Evolutionary conservation across 2,329 filamentous ascomycete genomes (phyloP).

Genomic region (Exophiala aquamarina): DNA sequence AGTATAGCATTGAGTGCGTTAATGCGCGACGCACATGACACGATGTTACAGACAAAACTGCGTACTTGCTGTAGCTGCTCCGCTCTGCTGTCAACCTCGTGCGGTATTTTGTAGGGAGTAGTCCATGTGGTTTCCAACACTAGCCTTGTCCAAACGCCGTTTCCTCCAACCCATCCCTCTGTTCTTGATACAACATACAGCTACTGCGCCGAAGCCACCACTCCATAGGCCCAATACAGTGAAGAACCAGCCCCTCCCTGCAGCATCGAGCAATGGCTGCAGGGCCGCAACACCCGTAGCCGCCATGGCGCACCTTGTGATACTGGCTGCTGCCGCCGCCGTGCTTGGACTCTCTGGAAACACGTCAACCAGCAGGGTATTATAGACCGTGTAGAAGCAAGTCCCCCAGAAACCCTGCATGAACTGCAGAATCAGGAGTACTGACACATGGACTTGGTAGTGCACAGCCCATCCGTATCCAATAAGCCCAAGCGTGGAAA

Average conservation of each 20-base stretch:
- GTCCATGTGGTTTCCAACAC: no score
- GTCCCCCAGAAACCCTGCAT: conserved; percentile 38
- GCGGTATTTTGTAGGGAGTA: no score
- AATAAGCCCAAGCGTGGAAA: conserved; percentile 20
- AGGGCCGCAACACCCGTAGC: conserved; percentile 36
- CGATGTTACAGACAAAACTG: no score
- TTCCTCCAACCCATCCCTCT: conserved; percentile 17
- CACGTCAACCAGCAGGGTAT: conserved; percentile 39
- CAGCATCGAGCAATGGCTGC: conserved; percentile 34
- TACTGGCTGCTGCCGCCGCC: conserved; percentile 39
- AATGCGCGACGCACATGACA: no score
- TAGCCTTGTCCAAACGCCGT: no score
- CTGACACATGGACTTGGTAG: conserved; percentile 32
- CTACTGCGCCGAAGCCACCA: conserved; percentile 8
- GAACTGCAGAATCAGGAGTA: conserved; percentile 40
- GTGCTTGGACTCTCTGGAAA: conserved; percentile 37
- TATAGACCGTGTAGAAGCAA: conserved; percentile 37
- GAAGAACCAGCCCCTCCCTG: conserved; percentile 35
- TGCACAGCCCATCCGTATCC: conserved; percentile 36
- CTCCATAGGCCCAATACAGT: conserved; percentile 26
- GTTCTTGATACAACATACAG: conserved; percentile 12
- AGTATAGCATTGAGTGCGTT: no score
- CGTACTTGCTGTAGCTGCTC: no score
- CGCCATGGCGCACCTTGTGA: conserved; percentile 38
- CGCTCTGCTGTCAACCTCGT: no score